Evolutionary conservation across 139 green algal genomes (phyloP).

Genomic region (Chlamydomonas urium): DNA sequence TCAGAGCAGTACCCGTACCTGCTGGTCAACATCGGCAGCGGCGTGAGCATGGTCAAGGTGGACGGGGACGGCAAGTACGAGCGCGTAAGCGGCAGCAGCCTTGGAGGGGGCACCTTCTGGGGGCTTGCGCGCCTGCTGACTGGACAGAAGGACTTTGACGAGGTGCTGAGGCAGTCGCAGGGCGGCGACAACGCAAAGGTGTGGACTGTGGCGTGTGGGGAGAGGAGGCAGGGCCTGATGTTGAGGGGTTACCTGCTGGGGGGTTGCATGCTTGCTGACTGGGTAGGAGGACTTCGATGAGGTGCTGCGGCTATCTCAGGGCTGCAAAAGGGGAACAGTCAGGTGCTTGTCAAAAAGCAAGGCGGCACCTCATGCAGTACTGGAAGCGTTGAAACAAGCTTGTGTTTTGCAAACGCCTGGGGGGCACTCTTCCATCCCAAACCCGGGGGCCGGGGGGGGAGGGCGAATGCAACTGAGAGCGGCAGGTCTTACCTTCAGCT

Average conservation of each 20-base stretch:
- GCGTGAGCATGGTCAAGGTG: slow-evolving; percentile 93
- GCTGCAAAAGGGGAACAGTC: slow-evolving; percentile 84
- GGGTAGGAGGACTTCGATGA: slow-evolving; percentile 87
- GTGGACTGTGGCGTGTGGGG: slow-evolving; percentile 28
- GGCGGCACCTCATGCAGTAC: too few species aligned
- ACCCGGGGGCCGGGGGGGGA: too few species aligned
- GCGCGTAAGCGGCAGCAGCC: slow-evolving; percentile 86
- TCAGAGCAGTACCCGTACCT: slow-evolving; percentile 91
- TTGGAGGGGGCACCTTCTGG: slow-evolving; percentile 99
- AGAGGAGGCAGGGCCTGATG: slow-evolving; percentile 87
- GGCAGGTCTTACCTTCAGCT: too few species aligned
- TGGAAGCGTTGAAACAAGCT: too few species aligned
- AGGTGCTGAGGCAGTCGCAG: slow-evolving; percentile 90
- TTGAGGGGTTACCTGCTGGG: slow-evolving; percentile 98
- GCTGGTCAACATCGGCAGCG: slow-evolving; percentile 96
- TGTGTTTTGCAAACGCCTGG: too few species aligned
- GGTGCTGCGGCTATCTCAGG: slow-evolving; percentile 86
- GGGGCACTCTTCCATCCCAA: too few species aligned
- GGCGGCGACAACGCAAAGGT: slow-evolving; percentile 84
- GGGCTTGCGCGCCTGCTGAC: slow-evolving; percentile 81
- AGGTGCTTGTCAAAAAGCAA: too few species aligned
- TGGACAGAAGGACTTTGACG: slow-evolving; percentile 82
- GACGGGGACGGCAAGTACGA: slow-evolving; percentile 61
- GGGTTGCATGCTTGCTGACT: slow-evolving; percentile 77
- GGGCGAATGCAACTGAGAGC: too few species aligned